Evolutionary conservation across 306 rosid species (phyloP).

Genomic region (Clitoria ternatea): DNA sequence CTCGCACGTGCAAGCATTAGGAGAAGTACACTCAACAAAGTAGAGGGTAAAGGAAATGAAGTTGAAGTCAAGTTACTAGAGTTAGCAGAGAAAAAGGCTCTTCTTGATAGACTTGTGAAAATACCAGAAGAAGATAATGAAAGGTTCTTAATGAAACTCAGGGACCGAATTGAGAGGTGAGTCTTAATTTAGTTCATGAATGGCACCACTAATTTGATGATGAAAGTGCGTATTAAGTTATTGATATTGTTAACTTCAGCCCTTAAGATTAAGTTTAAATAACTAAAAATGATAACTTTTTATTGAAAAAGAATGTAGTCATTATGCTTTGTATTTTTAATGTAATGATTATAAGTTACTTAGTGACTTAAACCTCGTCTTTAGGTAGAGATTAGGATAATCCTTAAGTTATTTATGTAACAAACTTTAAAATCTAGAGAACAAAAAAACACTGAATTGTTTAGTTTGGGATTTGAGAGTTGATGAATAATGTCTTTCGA

Average conservation of each 20-base stretch:
- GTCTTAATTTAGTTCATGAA: not conserved
- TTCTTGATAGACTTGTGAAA: constrained; percentile 65
- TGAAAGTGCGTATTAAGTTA: too few species aligned
- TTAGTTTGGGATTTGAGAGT: not conserved
- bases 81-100: constrained; percentile 42
- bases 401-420: too few species aligned
- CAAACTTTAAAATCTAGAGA: too few species aligned
- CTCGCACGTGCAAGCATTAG: constrained; percentile 21
- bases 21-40: constrained; percentile 38
- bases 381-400: too few species aligned
- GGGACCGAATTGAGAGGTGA: constrained; percentile 44
- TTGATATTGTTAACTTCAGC: too few species aligned
- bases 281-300: too few species aligned
- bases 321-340: too few species aligned
- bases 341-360: too few species aligned
- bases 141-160: constrained; percentile 20
- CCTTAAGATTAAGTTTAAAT: too few species aligned
- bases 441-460: not conserved
- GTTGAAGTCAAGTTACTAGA: constrained; percentile 49
- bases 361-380: too few species aligned
- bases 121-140: constrained; percentile 67
- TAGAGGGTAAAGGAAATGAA: constrained; percentile 50
- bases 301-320: too few species aligned
- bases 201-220: not conserved
- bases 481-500: too few species aligned